Evolutionary conservation across 805 yeast species (phyloP).

Genomic region (Kodamaea neixiangensis): DNA sequence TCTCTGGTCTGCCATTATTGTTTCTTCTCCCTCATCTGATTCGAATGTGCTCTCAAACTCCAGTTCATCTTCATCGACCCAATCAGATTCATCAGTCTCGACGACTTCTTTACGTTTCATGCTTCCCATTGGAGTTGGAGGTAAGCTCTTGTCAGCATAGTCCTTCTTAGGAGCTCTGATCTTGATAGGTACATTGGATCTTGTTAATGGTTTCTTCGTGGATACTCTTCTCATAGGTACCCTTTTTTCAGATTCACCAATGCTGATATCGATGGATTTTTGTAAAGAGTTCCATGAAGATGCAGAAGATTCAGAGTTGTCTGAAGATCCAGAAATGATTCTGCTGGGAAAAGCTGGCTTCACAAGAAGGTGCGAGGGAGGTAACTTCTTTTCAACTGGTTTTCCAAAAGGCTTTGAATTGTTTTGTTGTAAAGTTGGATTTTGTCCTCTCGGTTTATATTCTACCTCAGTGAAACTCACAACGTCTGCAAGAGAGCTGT

Average conservation of each 20-base stretch:
- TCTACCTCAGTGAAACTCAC: slow-evolving; percentile 18
- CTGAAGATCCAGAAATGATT: slow-evolving; percentile 10
- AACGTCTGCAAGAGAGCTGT: slow-evolving; percentile 37
- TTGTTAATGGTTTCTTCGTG: slow-evolving; percentile 2
- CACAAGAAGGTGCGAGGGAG: not conserved
- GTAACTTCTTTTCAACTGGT: not conserved
- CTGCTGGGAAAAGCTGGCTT: slow-evolving; percentile 5
- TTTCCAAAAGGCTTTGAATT: not conserved
- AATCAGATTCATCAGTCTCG: slow-evolving; percentile 8
- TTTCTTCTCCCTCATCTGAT: slow-evolving; percentile 1
- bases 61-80: slow-evolving; percentile 10
- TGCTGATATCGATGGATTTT: slow-evolving; percentile 23
- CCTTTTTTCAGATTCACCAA: slow-evolving; percentile 6
- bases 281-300: slow-evolving; percentile 34
- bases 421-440: not conserved
- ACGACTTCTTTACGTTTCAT: not conserved
- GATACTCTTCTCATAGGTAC: not conserved
- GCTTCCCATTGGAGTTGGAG: slow-evolving; percentile 10
- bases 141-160: slow-evolving; percentile 8
- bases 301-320: slow-evolving; percentile 10
- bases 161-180: not conserved
- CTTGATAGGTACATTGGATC: not conserved
- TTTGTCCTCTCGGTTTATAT: slow-evolving; percentile 1
- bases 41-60: not conserved
- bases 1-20: not conserved